These are phyloP conservation scores for Dentipellis sp. DNA, from an alignment of 768 basidiomycete genomes.

Conservation along the genomic window DNA sequence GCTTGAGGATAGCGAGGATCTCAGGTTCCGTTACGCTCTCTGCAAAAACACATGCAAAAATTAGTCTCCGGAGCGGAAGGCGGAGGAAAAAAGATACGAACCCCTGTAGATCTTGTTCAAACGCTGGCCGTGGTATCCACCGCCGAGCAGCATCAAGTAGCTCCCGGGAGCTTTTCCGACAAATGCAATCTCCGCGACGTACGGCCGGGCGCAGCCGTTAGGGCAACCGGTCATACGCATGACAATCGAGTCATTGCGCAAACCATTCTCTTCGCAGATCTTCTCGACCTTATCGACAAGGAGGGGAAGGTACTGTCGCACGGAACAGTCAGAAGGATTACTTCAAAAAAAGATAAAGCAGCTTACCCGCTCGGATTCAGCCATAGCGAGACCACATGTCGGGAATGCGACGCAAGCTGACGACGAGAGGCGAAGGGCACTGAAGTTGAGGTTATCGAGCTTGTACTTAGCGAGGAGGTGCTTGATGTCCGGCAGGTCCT, in stretches of 20 bases:
- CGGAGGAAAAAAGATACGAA: constrained; percentile 19
- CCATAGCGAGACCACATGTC: constrained; percentile 74
- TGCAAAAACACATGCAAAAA: constrained; percentile 17
- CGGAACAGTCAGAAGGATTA: background rate
- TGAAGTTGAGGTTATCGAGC: constrained; percentile 77
- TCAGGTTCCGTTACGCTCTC: constrained; percentile 87
- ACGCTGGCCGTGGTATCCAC: constrained; percentile 89
- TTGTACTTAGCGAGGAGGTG: constrained; percentile 72
- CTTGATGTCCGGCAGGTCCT: constrained; percentile 74
- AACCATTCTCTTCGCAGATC: constrained; percentile 87
- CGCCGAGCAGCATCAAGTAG: constrained; percentile 93
- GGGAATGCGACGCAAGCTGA: constrained; percentile 98
- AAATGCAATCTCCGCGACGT: constrained; percentile 92
- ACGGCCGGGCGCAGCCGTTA: constrained; percentile 89
- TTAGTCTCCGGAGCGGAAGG: background rate
- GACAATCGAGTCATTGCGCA: constrained; percentile 89
- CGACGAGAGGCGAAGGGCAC: constrained; percentile 75
- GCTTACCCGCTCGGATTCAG: constrained; percentile 63
- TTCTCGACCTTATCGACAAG: constrained; percentile 92
- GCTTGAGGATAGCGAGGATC: constrained; percentile 78
- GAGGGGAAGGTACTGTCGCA: constrained; percentile 72
- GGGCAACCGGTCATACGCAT: constrained; percentile 99
- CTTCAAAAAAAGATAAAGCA: background rate
- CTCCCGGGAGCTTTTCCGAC: constrained; percentile 92
- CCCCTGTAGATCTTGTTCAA: constrained; percentile 95